Evolutionary conservation across 345 rosid species (phyloP).

Genomic region (Brassica cretica): DNA sequence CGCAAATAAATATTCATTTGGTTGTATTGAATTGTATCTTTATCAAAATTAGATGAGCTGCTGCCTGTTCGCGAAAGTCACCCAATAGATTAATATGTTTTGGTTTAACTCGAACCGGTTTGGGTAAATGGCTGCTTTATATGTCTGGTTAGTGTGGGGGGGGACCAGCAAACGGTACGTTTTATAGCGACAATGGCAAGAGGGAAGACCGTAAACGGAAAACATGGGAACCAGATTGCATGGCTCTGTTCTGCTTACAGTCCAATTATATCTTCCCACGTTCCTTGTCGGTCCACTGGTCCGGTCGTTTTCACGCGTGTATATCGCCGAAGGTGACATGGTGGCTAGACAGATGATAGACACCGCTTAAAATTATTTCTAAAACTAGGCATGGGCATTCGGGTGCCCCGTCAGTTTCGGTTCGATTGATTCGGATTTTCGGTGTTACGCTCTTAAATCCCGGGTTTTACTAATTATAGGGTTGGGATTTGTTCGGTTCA

Average conservation of each 20-base stretch:
- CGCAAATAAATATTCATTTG: not conserved
- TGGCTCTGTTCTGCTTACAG: conserved; percentile 22
- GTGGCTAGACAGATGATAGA: too few relatives aligned
- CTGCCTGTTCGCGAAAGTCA: not conserved
- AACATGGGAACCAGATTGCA: conserved; percentile 42
- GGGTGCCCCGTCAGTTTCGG: too few relatives aligned
- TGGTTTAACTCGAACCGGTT: conserved; percentile 16
- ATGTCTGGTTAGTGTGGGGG: not conserved
- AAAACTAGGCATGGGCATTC: too few relatives aligned
- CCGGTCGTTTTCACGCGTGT: not conserved
- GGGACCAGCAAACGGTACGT: conserved; percentile 29
- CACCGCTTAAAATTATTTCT: too few relatives aligned
- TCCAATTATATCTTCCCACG: conserved; percentile 35
- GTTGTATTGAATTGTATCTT: not conserved
- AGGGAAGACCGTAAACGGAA: conserved; percentile 23
- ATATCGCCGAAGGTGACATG: not conserved
- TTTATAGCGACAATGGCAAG: not conserved
- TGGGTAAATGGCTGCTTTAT: not conserved
- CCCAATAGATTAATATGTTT: not conserved
- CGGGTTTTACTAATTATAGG: too few relatives aligned
- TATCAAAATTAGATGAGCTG: too few relatives aligned
- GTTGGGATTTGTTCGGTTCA: too few relatives aligned
- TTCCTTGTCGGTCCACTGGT: not conserved
- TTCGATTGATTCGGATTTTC: too few relatives aligned
- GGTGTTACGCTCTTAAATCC: too few relatives aligned